phyloP scores from a whole-genome alignment of 352 stramenopile species.

The Phytophthora litchii region DNA sequence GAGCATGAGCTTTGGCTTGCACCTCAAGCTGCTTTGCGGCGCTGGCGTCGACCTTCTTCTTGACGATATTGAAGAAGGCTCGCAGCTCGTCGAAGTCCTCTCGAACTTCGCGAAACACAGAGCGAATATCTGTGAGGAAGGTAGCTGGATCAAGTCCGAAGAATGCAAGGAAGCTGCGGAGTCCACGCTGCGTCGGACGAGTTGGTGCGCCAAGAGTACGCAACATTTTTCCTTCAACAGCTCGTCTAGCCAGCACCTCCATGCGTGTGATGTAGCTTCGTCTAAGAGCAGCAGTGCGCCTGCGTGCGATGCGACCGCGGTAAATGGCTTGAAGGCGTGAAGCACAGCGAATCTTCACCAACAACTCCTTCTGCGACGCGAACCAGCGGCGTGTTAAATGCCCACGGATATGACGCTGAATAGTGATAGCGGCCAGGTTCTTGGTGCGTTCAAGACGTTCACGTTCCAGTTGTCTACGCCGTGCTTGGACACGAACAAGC shows the following conservation, averaged over 20 bases:
- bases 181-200: conserved; percentile 59
- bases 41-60: conserved; percentile 57
- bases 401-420: conserved; percentile 73
- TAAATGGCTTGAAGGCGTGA: conserved; percentile 72
- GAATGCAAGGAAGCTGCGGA: conserved; percentile 73
- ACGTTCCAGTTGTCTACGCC: conserved; percentile 55
- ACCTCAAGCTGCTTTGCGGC: conserved; percentile 29
- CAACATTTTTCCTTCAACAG: conserved; percentile 67
- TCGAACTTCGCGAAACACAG: conserved; percentile 65
- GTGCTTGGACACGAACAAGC: conserved; percentile 56
- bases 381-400: conserved; percentile 63
- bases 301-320: conserved; percentile 67
- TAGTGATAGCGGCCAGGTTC: conserved; percentile 62
- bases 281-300: conserved; percentile 65
- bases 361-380: conserved; percentile 54
- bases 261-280: conserved; percentile 80
- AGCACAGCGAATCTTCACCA: conserved; percentile 55
- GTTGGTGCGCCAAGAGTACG: conserved; percentile 62
- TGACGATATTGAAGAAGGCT: conserved; percentile 67
- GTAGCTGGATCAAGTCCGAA: conserved; percentile 80
- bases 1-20: conserved; percentile 10
- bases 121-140: conserved; percentile 72
- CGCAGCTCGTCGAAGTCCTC: conserved; percentile 74
- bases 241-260: conserved; percentile 66
- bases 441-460: conserved; percentile 47